Conservation (phyloP, 1,284 basidiomycete genomes). For the Ustilago xerochloae region DNA sequence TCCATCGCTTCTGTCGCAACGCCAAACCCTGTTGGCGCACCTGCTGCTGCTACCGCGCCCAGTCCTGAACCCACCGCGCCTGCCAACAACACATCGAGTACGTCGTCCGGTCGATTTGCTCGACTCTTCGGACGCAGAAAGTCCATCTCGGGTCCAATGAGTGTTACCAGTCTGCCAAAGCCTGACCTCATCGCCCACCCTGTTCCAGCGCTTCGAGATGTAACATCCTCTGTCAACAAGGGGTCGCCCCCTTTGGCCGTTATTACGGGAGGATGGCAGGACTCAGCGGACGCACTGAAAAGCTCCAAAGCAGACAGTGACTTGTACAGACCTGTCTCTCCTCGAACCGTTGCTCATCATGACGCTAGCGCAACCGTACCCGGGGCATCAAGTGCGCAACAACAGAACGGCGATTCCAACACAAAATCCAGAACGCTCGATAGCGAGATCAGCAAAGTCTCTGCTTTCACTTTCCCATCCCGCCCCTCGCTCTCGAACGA, state of each 20-base stretch:
- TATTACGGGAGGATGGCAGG: slow-evolving; percentile 21
- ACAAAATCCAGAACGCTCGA: slow-evolving; percentile 2
- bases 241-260: slow-evolving; percentile 32
- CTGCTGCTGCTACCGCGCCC: neutral
- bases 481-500: slow-evolving; percentile 12
- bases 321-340: slow-evolving; percentile 4
- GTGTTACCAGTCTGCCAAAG: neutral
- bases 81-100: neutral
- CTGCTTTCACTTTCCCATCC: slow-evolving; percentile 29
- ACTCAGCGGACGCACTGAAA: neutral
- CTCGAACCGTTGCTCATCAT: slow-evolving; percentile 1
- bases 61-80: neutral
- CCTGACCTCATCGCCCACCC: slow-evolving; percentile 17
- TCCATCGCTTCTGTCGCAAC: neutral
- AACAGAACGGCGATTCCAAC: neutral
- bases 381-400: neutral
- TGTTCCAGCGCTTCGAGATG: slow-evolving; percentile 17
- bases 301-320: neutral
- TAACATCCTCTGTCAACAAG: neutral
- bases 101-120: slow-evolving; percentile 14
- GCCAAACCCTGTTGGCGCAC: neutral
- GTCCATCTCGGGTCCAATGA: slow-evolving; percentile 21
- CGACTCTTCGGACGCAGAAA: slow-evolving; percentile 37
- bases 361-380: neutral
- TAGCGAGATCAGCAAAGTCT: slow-evolving; percentile 9